Evolutionary conservation across 768 basidiomycete species (phyloP).

Genomic region (Agrocybe pediades): DNA sequence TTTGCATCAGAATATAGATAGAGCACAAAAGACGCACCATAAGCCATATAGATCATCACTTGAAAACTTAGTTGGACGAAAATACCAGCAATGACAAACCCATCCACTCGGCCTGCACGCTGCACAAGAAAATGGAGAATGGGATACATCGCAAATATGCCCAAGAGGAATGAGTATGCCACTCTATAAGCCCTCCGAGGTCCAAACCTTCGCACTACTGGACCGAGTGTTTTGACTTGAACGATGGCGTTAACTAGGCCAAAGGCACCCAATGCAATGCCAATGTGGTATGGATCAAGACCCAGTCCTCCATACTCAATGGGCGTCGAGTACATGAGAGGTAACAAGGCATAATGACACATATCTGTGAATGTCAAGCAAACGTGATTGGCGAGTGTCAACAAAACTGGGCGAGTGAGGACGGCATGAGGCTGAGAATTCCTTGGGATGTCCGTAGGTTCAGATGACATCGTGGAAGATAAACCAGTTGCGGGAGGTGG

Average conservation of each 20-base stretch:
- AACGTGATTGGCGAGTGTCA: slow-evolving; percentile 30
- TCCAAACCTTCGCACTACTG: not conserved
- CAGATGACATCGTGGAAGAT: not conserved
- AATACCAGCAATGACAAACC: not conserved
- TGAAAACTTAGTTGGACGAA: not conserved
- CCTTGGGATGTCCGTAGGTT: not conserved
- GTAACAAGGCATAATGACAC: slow-evolving; percentile 33
- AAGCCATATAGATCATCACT: not conserved
- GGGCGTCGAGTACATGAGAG: slow-evolving; percentile 57
- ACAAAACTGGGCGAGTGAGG: slow-evolving; percentile 28
- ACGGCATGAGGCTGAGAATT: slow-evolving; percentile 18
- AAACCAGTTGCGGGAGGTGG: too few species aligned
- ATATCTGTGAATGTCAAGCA: slow-evolving; percentile 40
- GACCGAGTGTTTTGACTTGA: not conserved
- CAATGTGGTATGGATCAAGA: slow-evolving; percentile 61
- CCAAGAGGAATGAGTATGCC: not conserved
- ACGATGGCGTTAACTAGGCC: not conserved
- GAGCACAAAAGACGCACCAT: not conserved
- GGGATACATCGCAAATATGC: not conserved
- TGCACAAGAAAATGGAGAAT: not conserved
- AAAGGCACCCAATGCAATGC: slow-evolving; percentile 31
- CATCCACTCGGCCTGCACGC: not conserved
- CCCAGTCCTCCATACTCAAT: slow-evolving; percentile 66
- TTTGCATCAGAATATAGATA: not conserved
- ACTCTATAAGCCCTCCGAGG: not conserved